Conservation (phyloP, 2,329 filamentous ascomycete species). For the Magnaporthiopsis rhizophila region DNA sequence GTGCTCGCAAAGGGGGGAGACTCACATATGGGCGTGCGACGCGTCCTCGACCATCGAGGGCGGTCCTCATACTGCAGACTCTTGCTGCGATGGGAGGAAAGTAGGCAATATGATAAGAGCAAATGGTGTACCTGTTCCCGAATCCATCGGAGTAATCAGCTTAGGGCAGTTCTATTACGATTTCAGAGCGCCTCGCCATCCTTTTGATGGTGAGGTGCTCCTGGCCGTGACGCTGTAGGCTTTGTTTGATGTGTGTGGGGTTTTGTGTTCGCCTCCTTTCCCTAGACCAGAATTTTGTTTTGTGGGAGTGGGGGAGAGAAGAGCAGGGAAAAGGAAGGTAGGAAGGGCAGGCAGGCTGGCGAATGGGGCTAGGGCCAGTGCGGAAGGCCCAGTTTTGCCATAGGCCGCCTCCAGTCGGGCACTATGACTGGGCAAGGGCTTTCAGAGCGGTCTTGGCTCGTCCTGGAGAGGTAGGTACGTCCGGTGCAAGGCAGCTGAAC, state of each 20-base stretch:
- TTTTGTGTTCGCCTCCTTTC: not conserved
- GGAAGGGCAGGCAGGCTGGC: not conserved
- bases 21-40: too few species aligned
- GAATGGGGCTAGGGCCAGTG: too few species aligned
- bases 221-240: not conserved
- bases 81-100: too few species aligned
- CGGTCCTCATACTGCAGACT: too few species aligned
- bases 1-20: too few species aligned
- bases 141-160: not conserved
- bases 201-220: not conserved
- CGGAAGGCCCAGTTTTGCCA: not conserved
- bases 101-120: not conserved
- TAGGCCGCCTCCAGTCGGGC: not conserved
- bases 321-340: not conserved
- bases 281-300: too few species aligned
- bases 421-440: not conserved
- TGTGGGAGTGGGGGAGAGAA: too few species aligned
- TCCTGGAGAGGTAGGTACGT: too few species aligned
- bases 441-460: too few species aligned
- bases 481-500: too few species aligned
- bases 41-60: too few species aligned
- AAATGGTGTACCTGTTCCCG: not conserved
- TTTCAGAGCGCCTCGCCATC: not conserved
- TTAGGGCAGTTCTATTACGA: not conserved
- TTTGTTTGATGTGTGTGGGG: not conserved